Base-by-base conservation (phyloP, 345 rosid genomes). In the Sonneratia caseolaris region DNA sequence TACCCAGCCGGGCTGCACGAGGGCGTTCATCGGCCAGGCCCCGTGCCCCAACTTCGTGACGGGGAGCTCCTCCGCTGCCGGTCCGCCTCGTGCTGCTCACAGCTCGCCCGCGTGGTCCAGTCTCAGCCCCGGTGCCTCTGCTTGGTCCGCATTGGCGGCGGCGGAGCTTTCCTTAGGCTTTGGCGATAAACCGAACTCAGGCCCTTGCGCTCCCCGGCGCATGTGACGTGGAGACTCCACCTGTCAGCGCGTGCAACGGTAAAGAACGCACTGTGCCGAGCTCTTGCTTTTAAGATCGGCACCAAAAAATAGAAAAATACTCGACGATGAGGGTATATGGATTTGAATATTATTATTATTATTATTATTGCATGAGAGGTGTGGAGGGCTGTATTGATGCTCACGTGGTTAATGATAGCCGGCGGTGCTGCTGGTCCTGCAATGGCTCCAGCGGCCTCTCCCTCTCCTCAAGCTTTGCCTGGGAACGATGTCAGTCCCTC, bases 61-160 rank as follows among this genome's bases (percentile, higher is more conserved):
- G 0, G 85, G 89, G 67, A 79, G 75, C 76, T 78, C 85, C 16
- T 67, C 81, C 16, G 77, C 81, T 27, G 32, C 69, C 92, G 86
- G 7, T 74, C 89, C 9, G 22, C 88, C 47, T 74, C 82, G 0
- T 88, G 92, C 85, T 88, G 92, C 85, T 77, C 90, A 3, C 86
- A 83, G 69, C 77, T 84, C 11, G 78, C 81, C 22, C 84, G 36
- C 14, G 90, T 86, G 47, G 90, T 86, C 18, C 72, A 53, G 45
- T 81, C 86, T 22, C 76, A 78, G 74, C 88, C 92, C 0, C 79
- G 62, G 55, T 86, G 92, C 78, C 86, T 88, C 9, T 86, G 90
- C 73, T 15, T 70, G 22, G 72, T 80, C 21, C 73, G 86, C 53
- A 79, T 75, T 12, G 84, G 84, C 1, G 81, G 84, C 1, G 81